Conservation (phyloP, 768 basidiomycete species). For the Ramaria sp. region DNA sequence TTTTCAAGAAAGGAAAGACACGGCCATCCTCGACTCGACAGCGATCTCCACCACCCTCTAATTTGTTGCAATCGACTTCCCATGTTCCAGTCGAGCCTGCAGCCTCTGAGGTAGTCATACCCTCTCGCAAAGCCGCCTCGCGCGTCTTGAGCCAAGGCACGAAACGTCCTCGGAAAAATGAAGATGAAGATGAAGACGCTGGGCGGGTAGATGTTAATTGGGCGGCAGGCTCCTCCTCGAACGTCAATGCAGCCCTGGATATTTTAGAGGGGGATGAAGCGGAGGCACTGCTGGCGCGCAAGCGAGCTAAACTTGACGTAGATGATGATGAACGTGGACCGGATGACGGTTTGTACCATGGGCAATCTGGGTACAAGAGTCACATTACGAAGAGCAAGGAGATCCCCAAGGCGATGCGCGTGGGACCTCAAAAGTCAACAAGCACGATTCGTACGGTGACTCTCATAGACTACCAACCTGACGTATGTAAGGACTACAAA, state of each 20-base stretch:
- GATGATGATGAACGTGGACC: slow-evolving; percentile 50
- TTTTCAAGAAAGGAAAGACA: slow-evolving; percentile 80
- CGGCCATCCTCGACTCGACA: slow-evolving; percentile 69
- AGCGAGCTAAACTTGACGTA: slow-evolving; percentile 40
- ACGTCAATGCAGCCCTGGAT: slow-evolving; percentile 58
- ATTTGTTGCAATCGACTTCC: slow-evolving; percentile 25
- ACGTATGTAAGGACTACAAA: slow-evolving; percentile 99
- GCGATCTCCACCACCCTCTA: slow-evolving; percentile 57
- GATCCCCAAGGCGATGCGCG: slow-evolving; percentile 79
- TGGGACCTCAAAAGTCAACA: slow-evolving; percentile 63
- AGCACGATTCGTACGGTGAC: slow-evolving; percentile 91
- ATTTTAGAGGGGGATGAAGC: slow-evolving; percentile 78
- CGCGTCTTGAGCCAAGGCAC: slow-evolving; percentile 75
- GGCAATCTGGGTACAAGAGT: slow-evolving; percentile 69
- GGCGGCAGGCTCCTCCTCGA: slow-evolving; percentile 60
- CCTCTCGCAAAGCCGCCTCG: slow-evolving; percentile 50
- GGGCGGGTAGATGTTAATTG: slow-evolving; percentile 60
- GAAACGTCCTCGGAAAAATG: slow-evolving; percentile 43
- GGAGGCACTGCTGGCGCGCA: slow-evolving; percentile 64
- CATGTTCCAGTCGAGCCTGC: slow-evolving; percentile 18
- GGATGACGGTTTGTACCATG: slow-evolving; percentile 82
- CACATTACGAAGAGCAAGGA: slow-evolving; percentile 78
- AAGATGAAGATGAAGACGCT: slow-evolving; percentile 42
- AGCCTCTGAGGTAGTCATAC: slow-evolving; percentile 63
- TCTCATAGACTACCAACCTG: slow-evolving; percentile 94